Evolutionary conservation across 2,329 filamentous ascomycete genomes (phyloP).

Genomic region (Diaporthe sp.): DNA sequence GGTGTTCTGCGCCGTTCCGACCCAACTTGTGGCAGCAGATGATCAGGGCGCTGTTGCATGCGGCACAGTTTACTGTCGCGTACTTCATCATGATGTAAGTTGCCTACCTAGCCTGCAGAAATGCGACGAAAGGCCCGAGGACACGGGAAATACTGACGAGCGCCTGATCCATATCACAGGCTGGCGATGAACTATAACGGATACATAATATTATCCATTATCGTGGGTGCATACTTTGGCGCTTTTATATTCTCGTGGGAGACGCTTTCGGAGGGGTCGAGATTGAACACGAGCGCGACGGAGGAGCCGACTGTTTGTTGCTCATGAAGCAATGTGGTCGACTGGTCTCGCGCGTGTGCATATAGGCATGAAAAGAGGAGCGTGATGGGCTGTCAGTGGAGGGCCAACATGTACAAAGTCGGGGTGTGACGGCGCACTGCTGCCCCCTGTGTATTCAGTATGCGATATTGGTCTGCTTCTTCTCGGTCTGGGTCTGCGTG

Average conservation of each 20-base stretch:
- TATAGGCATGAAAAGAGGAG: slow-evolving; percentile 2
- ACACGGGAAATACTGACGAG: not conserved
- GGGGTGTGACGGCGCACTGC: not conserved
- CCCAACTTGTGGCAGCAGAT: slow-evolving; percentile 76
- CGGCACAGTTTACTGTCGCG: slow-evolving; percentile 79
- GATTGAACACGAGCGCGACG: slow-evolving; percentile 21
- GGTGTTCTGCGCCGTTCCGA: slow-evolving; percentile 52
- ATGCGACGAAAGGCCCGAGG: not conserved
- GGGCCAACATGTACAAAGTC: not conserved
- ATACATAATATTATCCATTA: slow-evolving; percentile 85
- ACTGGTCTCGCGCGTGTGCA: not conserved
- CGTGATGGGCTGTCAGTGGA: not conserved
- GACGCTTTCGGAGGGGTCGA: not conserved
- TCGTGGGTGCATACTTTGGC: slow-evolving; percentile 81
- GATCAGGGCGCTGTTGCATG: slow-evolving; percentile 76
- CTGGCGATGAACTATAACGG: slow-evolving; percentile 75
- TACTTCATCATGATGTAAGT: slow-evolving; percentile 81
- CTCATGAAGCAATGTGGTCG: not conserved
- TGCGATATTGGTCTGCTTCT: not conserved
- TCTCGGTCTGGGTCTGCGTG: not conserved
- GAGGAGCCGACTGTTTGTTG: slow-evolving; percentile 37
- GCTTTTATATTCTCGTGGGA: slow-evolving; percentile 60
- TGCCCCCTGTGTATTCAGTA: not conserved
- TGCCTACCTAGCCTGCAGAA: not conserved
- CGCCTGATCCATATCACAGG: slow-evolving; percentile 41